Evolutionary conservation across 768 basidiomycete species (phyloP), one percentile per base, ranked within the genome.

Genomic region (Serpula lacrymans): DNA sequence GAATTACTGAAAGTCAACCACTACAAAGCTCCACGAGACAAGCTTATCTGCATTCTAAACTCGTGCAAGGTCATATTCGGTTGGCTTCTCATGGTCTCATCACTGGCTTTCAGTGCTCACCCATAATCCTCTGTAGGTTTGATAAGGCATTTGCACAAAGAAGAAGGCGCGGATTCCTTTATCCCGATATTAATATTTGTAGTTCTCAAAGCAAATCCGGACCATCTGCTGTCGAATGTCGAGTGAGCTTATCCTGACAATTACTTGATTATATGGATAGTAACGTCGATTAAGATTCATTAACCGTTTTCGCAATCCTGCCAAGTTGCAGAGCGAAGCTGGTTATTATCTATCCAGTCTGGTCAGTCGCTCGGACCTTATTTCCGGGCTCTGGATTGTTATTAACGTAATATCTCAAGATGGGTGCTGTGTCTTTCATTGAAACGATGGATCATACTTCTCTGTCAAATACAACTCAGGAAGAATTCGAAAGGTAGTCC

Each of bases 51-150:
- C 62, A 87, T 98, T 27, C 67, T 98, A 36, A 99, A 99, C 57
- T 88, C 82, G 62, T 99, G 94, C 80, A 99, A 99, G 69, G 92
- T 99, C 62, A 98, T 99, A 52, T 98, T 96, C 55, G 96, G 95
- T 93, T 49, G 45, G 85, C 63, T 20, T 10, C 26, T 33, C 48
- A 26, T 50, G 38, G 38, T 40, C 39, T 43, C 28, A 28, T 36
- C 8, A n/a, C 37, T 34, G 32, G 35, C 16, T 39, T 38, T 41
- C 36, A 27, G 13, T 38, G 16, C 23, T 30, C 31, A 13, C 30
- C 28, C 45, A 11, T 7, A 16, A 9, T 22, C 45, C 30, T 31
- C 1, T 0, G 11, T 53, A 96, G 93, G 94, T 32, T 67, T 97
- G 22, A 86, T 99, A 42, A 79, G 93, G 44, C 93, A 97, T 68